Evolutionary conservation across 2,329 filamentous ascomycete species (phyloP).

Genomic region (Coniochaeta sp.): DNA sequence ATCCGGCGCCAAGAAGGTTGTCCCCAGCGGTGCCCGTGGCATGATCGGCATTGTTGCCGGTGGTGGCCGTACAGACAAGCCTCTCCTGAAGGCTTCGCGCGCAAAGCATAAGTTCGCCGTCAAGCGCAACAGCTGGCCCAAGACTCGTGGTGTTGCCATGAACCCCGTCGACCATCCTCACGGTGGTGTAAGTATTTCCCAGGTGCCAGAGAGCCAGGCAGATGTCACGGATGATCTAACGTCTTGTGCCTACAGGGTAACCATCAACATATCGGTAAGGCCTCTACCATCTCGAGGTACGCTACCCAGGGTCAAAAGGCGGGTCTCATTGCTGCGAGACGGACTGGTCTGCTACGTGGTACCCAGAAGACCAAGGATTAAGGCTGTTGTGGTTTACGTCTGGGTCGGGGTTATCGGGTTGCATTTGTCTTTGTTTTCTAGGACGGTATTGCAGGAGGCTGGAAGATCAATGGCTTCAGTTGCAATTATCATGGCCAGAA

Average conservation of each 20-base stretch:
- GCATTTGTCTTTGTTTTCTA: constrained; percentile 43
- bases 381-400: constrained; percentile 44
- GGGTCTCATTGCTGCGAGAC: constrained; percentile 98
- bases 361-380: constrained; percentile 99
- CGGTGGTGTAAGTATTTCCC: constrained; percentile 63
- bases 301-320: constrained; percentile 98
- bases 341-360: constrained; percentile 99
- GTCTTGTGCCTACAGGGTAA: constrained; percentile 61
- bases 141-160: constrained; percentile 99
- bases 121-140: constrained; percentile 99
- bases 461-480: constrained; percentile 37
- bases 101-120: constrained; percentile 99
- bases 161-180: constrained; percentile 99
- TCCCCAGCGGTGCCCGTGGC: constrained; percentile 84
- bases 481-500: constrained; percentile 42
- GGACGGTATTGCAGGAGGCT: constrained; percentile 27
- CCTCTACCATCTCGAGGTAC: constrained; percentile 98
- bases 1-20: constrained; percentile 97
- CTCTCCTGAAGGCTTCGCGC: constrained; percentile 96
- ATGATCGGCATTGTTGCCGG: constrained; percentile 99
- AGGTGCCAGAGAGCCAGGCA: not conserved
- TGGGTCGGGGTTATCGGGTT: constrained; percentile 61
- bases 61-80: constrained; percentile 99
- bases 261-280: constrained; percentile 99
- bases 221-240: constrained; percentile 28